phyloP scores from a whole-genome alignment of 179 eudicot species.

The Vitellaria paradoxa region DNA sequence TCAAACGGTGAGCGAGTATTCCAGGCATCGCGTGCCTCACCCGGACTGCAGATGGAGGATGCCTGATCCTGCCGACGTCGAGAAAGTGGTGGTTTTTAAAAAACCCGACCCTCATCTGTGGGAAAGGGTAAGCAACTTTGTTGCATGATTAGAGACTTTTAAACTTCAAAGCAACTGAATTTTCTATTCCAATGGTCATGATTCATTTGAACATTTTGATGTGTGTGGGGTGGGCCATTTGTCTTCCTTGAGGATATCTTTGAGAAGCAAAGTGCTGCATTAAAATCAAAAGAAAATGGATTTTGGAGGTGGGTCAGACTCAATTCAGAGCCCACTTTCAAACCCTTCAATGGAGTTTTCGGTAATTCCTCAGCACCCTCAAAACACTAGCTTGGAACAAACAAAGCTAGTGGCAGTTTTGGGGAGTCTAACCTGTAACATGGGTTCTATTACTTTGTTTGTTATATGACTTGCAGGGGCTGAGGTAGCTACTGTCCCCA shows the following conservation, averaged over 20 bases:
- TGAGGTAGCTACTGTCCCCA: no score
- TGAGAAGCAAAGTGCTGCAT: no score
- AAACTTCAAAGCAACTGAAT: no score
- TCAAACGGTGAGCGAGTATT: slow-evolving; percentile 54
- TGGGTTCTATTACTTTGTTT: not conserved
- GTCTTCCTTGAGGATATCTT: no score
- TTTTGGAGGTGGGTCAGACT: no score
- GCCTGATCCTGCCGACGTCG: slow-evolving; percentile 53
- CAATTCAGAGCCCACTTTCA: not conserved
- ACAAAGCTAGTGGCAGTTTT: not conserved
- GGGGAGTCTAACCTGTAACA: not conserved
- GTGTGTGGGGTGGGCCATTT: no score
- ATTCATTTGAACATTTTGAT: no score
- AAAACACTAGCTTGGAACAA: not conserved
- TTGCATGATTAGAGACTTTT: not conserved
- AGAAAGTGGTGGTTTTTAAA: slow-evolving; percentile 57
- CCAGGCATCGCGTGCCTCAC: slow-evolving; percentile 46
- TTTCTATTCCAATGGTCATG: no score
- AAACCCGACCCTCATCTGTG: slow-evolving; percentile 71
- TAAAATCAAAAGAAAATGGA: no score
- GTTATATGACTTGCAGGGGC: not conserved
- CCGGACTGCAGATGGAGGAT: slow-evolving; percentile 73
- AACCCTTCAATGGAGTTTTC: not conserved
- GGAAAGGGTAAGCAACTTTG: slow-evolving; percentile 59
- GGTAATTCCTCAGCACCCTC: not conserved